A percentile compares a stretch with the other conserved stretches of the same genome.
Conservation (phyloP, 345 rosid genomes). For the Eucalyptus pauciflora region DNA sequence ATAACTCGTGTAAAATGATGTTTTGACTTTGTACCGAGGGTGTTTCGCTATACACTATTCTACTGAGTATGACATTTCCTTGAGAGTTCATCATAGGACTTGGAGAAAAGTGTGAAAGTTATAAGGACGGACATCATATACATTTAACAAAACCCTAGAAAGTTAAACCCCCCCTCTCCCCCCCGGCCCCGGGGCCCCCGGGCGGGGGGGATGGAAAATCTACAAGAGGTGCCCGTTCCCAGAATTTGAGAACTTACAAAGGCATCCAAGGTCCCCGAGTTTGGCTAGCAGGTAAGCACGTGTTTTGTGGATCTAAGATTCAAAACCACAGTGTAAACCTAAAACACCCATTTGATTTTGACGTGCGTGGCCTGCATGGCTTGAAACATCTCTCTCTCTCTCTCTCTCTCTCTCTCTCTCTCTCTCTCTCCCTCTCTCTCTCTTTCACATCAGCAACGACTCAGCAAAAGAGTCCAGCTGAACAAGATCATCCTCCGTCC, state of each 20-base stretch:
- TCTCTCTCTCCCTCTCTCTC: neutral
- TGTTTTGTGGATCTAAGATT: neutral
- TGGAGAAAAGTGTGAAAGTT: neutral
- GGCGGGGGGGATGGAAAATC: neutral
- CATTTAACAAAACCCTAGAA: neutral
- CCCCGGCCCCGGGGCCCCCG: no score
- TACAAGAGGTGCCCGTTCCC: neutral
- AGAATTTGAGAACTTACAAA: neutral
- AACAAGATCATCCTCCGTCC: slow-evolving; percentile 3
- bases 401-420: neutral
- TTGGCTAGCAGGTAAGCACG: neutral
- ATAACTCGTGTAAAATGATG: neutral
- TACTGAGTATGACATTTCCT: neutral
- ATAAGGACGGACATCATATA: neutral
- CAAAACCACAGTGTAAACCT: neutral
- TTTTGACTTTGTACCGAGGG: neutral
- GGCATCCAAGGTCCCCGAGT: neutral
- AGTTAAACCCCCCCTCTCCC: accelerated
- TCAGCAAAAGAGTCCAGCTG: slow-evolving; percentile 16
- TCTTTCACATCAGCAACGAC: slow-evolving; percentile 5
- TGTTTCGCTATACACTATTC: neutral
- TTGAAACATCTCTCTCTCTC: neutral
- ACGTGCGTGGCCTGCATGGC: neutral
- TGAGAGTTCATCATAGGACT: neutral
- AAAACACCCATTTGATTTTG: neutral